A percentile compares a stretch with the other conserved stretches of the same genome.
phyloP scores from a whole-genome alignment of 768 basidiomycete species.

The Lactarius vividus region DNA sequence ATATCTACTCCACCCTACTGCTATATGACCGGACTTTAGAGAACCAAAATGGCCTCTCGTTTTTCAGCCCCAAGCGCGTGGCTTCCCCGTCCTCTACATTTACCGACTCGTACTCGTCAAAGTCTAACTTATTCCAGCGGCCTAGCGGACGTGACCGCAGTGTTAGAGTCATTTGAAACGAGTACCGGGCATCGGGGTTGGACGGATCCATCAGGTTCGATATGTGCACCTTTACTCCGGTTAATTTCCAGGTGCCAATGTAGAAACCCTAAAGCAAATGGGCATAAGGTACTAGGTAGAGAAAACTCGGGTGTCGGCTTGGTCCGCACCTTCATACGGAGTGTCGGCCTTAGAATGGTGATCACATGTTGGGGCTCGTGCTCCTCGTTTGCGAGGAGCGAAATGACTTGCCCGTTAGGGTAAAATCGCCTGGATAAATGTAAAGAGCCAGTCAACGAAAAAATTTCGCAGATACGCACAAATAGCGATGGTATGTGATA shows the following conservation, averaged over 20 bases:
- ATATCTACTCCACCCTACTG: constrained; percentile 21
- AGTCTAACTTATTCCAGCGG: constrained; percentile 78
- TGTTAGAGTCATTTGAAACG: constrained; percentile 69
- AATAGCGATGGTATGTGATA: constrained; percentile 89
- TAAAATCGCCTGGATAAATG: constrained; percentile 67
- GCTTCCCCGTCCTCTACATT: constrained; percentile 74
- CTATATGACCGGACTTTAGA: constrained; percentile 79
- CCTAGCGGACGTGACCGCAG: constrained; percentile 79
- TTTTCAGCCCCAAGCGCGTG: constrained; percentile 65
- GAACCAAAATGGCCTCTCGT: constrained; percentile 92
- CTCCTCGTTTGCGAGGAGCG: constrained; percentile 81
- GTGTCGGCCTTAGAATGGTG: constrained; percentile 67
- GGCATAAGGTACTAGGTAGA: background rate
- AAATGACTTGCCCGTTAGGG: constrained; percentile 82
- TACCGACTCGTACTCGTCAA: constrained; percentile 71
- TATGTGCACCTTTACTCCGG: constrained; percentile 57
- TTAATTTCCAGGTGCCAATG: constrained; percentile 71
- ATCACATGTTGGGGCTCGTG: constrained; percentile 67
- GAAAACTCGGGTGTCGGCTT: background rate
- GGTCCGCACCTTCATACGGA: constrained; percentile 67
- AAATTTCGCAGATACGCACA: constrained; percentile 48
- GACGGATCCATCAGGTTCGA: constrained; percentile 59
- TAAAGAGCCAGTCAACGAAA: background rate
- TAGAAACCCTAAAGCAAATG: constrained; percentile 53
- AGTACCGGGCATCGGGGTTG: constrained; percentile 45